These are phyloP conservation scores for Coccinonectria pachysandricola DNA, from an alignment of 2,329 filamentous ascomycete species.

Conservation along the genomic window DNA sequence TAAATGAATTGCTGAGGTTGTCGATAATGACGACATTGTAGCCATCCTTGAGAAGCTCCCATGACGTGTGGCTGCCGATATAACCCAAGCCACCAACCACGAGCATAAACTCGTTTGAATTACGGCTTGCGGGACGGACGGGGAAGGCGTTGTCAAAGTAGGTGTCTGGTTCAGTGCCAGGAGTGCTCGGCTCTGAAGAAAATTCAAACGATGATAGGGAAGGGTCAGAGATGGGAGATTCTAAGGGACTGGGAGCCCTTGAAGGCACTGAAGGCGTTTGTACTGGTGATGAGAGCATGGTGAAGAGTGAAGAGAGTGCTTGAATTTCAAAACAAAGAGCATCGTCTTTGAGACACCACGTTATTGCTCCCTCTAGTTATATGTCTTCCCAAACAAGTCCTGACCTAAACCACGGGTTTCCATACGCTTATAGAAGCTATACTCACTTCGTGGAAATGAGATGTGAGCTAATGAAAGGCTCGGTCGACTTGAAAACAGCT, in stretches of 20 bases:
- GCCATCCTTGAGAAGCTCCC: slow-evolving; percentile 41
- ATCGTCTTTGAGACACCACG: too few species aligned
- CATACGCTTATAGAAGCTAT: too few species aligned
- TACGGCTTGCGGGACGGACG: slow-evolving; percentile 3
- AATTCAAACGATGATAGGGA: slow-evolving; percentile 1
- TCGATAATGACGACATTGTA: slow-evolving; percentile 39
- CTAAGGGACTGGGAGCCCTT: slow-evolving; percentile 1
- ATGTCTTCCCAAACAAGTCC: too few species aligned
- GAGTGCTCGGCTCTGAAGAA: slow-evolving; percentile 3
- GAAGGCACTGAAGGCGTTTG: slow-evolving; percentile 1
- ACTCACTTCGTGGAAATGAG: too few species aligned
- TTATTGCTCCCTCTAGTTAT: too few species aligned
- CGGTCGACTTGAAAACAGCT: too few species aligned
- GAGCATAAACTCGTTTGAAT: slow-evolving; percentile 23
- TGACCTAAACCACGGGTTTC: too few species aligned
- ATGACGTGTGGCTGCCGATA: slow-evolving; percentile 43
- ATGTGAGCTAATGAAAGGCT: too few species aligned
- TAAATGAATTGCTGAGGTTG: slow-evolving; percentile 33
- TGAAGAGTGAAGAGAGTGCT: background rate
- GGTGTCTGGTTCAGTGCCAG: slow-evolving; percentile 4
- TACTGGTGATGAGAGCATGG: background rate
- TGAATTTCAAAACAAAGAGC: background rate
- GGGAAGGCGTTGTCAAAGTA: slow-evolving; percentile 4
- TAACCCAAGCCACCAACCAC: slow-evolving; percentile 43
- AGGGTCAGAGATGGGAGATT: slow-evolving; percentile 1